phyloP scores from a whole-genome alignment of 164 flowering plant genomes.

The Taxillus chinensis region DNA sequence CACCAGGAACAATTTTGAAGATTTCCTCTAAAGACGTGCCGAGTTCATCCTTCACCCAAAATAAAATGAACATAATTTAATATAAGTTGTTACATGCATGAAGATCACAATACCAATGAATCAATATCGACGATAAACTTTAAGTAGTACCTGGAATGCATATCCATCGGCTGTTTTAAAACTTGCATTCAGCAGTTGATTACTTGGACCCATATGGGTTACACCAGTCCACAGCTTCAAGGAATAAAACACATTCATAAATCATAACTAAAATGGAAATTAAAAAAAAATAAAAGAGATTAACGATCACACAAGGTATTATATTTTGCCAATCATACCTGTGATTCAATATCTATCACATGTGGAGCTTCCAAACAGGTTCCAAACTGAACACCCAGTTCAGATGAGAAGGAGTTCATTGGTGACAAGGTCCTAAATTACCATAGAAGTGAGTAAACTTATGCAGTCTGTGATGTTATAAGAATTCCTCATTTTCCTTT shows the following conservation, averaged over 20 bases:
- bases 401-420: conserved; percentile 80
- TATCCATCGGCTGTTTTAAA: conserved; percentile 75
- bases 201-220: conserved; percentile 66
- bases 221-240: conserved; percentile 75
- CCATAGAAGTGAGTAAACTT: conserved; percentile 1
- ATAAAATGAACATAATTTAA: not conserved
- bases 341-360: conserved; percentile 77
- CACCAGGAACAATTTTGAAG: conserved; percentile 71
- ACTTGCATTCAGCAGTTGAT: conserved; percentile 81
- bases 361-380: conserved; percentile 95
- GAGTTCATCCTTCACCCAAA: conserved; percentile 61
- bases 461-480: too few species aligned
- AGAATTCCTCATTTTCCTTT: too few species aligned
- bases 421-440: conserved; percentile 81
- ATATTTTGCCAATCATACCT: conserved; percentile 30
- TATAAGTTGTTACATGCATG: not conserved
- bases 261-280: not conserved
- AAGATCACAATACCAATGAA: not conserved
- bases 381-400: conserved; percentile 91
- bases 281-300: conserved; percentile 3
- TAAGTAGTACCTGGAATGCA: conserved; percentile 64
- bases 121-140: not conserved
- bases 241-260: conserved; percentile 2
- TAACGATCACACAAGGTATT: not conserved
- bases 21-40: conserved; percentile 82